phyloP scores from a whole-genome alignment of 768 basidiomycete species.

The Suillus paluster region DNA sequence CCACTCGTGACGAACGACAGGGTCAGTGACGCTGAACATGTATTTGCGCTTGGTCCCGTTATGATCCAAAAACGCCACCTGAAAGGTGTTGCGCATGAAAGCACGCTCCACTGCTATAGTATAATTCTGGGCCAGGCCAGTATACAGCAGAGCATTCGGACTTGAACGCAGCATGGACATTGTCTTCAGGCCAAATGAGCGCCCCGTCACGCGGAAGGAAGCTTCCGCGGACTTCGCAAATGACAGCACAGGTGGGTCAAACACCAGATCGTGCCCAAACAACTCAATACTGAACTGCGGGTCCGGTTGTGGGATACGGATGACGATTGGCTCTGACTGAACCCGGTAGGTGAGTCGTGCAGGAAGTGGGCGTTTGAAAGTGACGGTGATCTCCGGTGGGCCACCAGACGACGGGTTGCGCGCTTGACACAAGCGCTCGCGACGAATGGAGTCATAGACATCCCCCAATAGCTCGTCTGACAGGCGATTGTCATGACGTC shows the following conservation, averaged over 20 bases:
- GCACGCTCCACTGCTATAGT: constrained; percentile 84
- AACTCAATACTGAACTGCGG: constrained; percentile 82
- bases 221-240: constrained; percentile 81
- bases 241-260: constrained; percentile 83
- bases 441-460: constrained; percentile 77
- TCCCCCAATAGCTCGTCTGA: constrained; percentile 77
- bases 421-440: constrained; percentile 75
- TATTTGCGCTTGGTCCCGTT: constrained; percentile 77
- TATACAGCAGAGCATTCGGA: constrained; percentile 80
- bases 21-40: constrained; percentile 92
- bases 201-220: constrained; percentile 91
- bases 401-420: constrained; percentile 47
- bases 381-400: constrained; percentile 58
- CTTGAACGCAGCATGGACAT: constrained; percentile 87
- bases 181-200: constrained; percentile 77
- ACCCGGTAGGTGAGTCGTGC: constrained; percentile 82
- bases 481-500: constrained; percentile 76
- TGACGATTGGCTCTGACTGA: constrained; percentile 86
- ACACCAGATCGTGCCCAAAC: constrained; percentile 84
- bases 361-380: constrained; percentile 76
- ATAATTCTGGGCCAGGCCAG: constrained; percentile 79
- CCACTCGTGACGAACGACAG: constrained; percentile 77
- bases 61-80: constrained; percentile 81
- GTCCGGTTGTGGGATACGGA: constrained; percentile 86
- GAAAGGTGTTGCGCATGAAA: constrained; percentile 97